Base-by-base conservation (phyloP, 2,329 filamentous ascomycete genomes). In the Fusarium oxysporum region DNA sequence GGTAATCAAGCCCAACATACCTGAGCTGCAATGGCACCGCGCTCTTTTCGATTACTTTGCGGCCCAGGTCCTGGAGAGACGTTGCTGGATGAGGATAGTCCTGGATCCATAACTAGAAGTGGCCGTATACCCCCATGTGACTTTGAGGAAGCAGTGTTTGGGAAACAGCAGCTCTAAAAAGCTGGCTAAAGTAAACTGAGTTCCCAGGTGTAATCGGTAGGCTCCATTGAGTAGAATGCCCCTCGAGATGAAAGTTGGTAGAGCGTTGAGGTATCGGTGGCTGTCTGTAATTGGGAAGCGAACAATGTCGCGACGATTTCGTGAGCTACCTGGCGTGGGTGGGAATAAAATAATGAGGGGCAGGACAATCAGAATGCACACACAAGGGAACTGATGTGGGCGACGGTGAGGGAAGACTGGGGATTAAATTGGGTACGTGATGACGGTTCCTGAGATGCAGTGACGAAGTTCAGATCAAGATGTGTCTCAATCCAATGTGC, bases 1-100 rank as follows among this genome's bases (percentile, higher is more conserved):
- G 14, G 14, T 33, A 40, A 47, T 28, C 33, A 38, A 54, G 40
- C 38, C 13, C 40, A 63, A 74, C 76, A 70, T 77, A 83, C 80
- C 79, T 82, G 81, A 55, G 82, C 81, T 69, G 82, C 82, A 75
- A 83, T 83, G 30, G 81, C 79, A 66, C 81, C 82, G 65, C 82
- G 80, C 66, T 82, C 81, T 70, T 83, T 83, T 64, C 81, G 78
- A 68, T 77, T 80, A 40, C 75, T 71, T 38, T 80, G 79, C 48
- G 77, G 72, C 68, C 78, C 78, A 48, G 81, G 77, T 55, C 79
- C 80, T 62, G 78, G 77, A 66, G 81, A 82, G 75, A 78, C 78
- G 62, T 81, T 81, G 65, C 62, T 74, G 51, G 72, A 78, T 67
- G 76, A 68, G 25, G 76, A 68, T 72, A 64, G 71, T 71, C 68